Conservation (phyloP, 108 stramenopile genomes). For the Poteriospumella lacustris region DNA sequence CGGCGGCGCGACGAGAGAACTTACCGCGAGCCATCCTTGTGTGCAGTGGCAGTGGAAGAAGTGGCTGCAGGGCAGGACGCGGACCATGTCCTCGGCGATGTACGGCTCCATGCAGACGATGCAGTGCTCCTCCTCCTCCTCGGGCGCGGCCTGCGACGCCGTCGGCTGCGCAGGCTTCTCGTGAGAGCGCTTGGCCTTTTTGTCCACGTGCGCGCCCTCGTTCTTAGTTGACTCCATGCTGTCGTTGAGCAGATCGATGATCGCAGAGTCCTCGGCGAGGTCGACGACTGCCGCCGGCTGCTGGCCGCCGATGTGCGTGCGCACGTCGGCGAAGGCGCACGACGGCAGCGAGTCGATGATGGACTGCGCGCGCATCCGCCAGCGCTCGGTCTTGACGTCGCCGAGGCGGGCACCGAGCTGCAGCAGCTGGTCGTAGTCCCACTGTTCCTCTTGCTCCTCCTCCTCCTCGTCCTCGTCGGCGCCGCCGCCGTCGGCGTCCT, state of each 20-base stretch:
- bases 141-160: too few relatives aligned
- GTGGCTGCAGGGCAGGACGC: slow-evolving; percentile 1
- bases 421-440: slow-evolving; percentile 26
- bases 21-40: slow-evolving; percentile 14
- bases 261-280: too few relatives aligned
- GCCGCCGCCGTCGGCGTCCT: background rate
- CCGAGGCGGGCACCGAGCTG: background rate
- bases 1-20: too few relatives aligned
- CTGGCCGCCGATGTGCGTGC: too few relatives aligned
- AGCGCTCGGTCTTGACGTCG: slow-evolving; percentile 27
- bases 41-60: slow-evolving; percentile 14
- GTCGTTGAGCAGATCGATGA: too few relatives aligned
- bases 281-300: too few relatives aligned
- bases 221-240: too few relatives aligned
- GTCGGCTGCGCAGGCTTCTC: too few relatives aligned
- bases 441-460: background rate
- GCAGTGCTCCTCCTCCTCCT: background rate
- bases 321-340: background rate
- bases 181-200: too few relatives aligned
- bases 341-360: slow-evolving; percentile 12
- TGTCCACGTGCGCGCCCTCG: too few relatives aligned
- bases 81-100: background rate
- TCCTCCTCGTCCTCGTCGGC: slow-evolving; percentile 15
- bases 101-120: slow-evolving; percentile 18
- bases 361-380: background rate